Conservation (phyloP, 306 rosid species). For the Fragaria nilgerrensis region DNA sequence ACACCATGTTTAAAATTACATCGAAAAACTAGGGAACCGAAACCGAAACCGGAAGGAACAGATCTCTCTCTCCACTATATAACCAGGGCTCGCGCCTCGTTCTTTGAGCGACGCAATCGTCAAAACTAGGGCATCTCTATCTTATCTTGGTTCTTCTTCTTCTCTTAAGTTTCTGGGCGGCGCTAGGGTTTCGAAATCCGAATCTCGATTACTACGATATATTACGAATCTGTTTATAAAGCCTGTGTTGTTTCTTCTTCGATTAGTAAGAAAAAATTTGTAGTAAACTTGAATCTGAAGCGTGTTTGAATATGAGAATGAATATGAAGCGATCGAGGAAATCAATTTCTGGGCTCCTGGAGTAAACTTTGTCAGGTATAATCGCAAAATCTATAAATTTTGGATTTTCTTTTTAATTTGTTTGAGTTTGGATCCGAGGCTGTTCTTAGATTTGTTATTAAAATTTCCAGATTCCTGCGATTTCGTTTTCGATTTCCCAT, state of each 20-base stretch:
- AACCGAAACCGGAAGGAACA: neutral
- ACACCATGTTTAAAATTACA: neutral
- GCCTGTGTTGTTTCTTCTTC: neutral
- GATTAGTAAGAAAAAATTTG: neutral
- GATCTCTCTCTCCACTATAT: neutral
- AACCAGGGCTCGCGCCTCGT: neutral
- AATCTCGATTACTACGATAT: neutral
- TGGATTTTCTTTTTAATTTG: neutral
- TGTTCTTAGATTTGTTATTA: neutral
- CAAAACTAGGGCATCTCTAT: neutral
- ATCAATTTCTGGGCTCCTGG: slow-evolving; percentile 74
- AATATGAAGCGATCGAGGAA: slow-evolving; percentile 75
- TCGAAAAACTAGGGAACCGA: neutral
- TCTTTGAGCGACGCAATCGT: neutral
- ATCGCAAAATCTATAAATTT: slow-evolving; percentile 29
- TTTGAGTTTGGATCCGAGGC: neutral
- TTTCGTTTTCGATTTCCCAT: neutral
- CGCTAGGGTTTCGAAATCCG: neutral
- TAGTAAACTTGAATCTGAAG: slow-evolving; percentile 11
- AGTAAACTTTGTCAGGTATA: slow-evolving; percentile 81
- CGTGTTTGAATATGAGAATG: slow-evolving; percentile 38
- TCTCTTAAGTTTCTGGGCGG: neutral
- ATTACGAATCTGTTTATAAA: neutral
- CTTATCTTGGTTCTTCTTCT: neutral
- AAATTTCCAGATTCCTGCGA: neutral